Conservation (phyloP, 2,329 filamentous ascomycete species). For the Teratosphaeria viscida region DNA sequence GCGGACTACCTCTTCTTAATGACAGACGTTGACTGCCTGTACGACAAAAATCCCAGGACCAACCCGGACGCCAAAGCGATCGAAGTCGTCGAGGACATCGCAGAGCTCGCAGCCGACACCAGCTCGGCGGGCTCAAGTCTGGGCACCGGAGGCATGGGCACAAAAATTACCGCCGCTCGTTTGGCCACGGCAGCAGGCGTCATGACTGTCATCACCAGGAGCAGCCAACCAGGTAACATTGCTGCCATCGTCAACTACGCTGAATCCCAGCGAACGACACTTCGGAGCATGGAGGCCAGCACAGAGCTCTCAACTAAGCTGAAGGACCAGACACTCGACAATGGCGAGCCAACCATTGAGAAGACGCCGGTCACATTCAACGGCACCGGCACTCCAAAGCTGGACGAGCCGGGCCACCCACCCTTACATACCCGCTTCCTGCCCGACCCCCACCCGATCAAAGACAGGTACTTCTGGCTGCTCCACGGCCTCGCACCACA, state of each 20-base stretch:
- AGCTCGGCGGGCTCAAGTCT: slow-evolving; percentile 80
- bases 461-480: slow-evolving; percentile 94
- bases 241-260: slow-evolving; percentile 74
- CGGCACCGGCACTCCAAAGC: slow-evolving; percentile 13
- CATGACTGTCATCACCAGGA: slow-evolving; percentile 88
- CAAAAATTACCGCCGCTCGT: slow-evolving; percentile 88
- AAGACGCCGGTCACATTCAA: slow-evolving; percentile 16
- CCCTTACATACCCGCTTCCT: slow-evolving; percentile 89
- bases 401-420: slow-evolving; percentile 23
- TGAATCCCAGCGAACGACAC: slow-evolving; percentile 47
- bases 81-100: slow-evolving; percentile 84
- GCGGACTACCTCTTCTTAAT: slow-evolving; percentile 95
- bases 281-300: slow-evolving; percentile 16
- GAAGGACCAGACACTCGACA: slow-evolving; percentile 1
- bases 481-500: slow-evolving; percentile 84
- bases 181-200: slow-evolving; percentile 90
- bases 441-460: slow-evolving; percentile 71
- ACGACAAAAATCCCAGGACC: slow-evolving; percentile 85
- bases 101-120: slow-evolving; percentile 72
- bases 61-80: slow-evolving; percentile 81
- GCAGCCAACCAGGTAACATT: slow-evolving; percentile 88
- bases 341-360: not conserved
- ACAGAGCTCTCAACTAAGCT: slow-evolving; percentile 11
- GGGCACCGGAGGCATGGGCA: slow-evolving; percentile 93
- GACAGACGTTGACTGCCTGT: slow-evolving; percentile 97